Conservation (phyloP, 2,329 filamentous ascomycete species). For the Orbilia javanica region DNA sequence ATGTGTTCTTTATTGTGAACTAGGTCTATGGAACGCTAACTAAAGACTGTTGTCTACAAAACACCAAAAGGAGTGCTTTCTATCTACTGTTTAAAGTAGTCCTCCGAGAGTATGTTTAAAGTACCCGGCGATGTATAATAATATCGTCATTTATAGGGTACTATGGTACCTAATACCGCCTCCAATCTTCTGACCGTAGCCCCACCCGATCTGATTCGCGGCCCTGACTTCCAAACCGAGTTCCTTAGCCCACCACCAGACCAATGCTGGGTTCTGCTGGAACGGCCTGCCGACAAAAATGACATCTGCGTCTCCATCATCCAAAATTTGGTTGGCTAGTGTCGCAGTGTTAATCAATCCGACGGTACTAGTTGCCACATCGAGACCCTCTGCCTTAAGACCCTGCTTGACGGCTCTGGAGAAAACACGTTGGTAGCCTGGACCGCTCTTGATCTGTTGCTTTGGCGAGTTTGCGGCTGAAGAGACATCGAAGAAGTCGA, state of each 20-base stretch:
- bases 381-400: constrained; percentile 59
- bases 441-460: constrained; percentile 59
- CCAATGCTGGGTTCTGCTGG: constrained; percentile 72
- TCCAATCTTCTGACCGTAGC: constrained; percentile 65
- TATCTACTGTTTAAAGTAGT: background rate
- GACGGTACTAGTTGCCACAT: constrained; percentile 60
- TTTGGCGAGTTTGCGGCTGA: constrained; percentile 70
- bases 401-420: constrained; percentile 61
- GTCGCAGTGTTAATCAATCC: constrained; percentile 25
- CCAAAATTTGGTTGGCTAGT: constrained; percentile 69
- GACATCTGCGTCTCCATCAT: constrained; percentile 68
- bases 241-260: constrained; percentile 72
- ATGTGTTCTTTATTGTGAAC: background rate
- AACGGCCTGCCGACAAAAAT: constrained; percentile 70
- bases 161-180: constrained; percentile 44
- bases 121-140: background rate
- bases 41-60: background rate
- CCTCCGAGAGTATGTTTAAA: too few relatives aligned
- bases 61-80: background rate
- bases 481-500: constrained; percentile 87
- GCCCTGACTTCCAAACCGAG: constrained; percentile 68
- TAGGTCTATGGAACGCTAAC: background rate
- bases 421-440: constrained; percentile 62
- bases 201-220: constrained; percentile 72
- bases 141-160: constrained; percentile 12